Evolutionary conservation across 2,329 filamentous ascomycete species (phyloP), one percentile per base, ranked within the genome.

Genomic region (Dryadomyces quercivorus): DNA sequence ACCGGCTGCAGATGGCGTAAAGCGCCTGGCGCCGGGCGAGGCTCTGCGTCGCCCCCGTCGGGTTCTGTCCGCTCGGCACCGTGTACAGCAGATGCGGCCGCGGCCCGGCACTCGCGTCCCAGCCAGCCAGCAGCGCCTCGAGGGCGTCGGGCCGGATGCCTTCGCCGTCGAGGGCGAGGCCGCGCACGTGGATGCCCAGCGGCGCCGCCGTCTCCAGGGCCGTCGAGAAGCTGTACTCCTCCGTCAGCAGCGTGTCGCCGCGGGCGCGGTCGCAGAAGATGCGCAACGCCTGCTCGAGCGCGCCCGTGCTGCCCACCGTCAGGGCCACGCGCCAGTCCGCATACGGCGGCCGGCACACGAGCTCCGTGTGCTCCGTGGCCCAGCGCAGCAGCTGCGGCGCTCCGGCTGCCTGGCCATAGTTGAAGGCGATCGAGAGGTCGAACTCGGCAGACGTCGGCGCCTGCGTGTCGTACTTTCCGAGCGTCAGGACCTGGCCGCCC

Each of bases 351-450:
- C 81, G 77, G 68, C 89, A 88, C 16, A 95, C 82, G 55, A 97
- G 81, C 70, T 98, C 92, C 0, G 91, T 95, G 70, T 97, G 93
- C 73, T 98, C 93, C 0, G 91, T 94, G 51, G 97, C 76, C 72
- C 87, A 97, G 57, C 93, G 84, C 59, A 96, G 73, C 67, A 98
- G 75, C 70, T 95, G 93, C 3, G 89, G 86, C 12, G 88, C 82
- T 18, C 93, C 93, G 18, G 82, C 82, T 9, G 90, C 84, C 70
- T 95, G 90, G 38, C 87, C 88, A 67, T 98, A 98, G 71, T 98
- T 97, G 66, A 96, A 83, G 1, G 86, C 86, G 58, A 94, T 88
- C 48, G 87, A 82, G 52, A 98, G 80, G 70, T 98, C 93, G 61
- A 79, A 80, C 40, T 72, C 70, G 45, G 63, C 64, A 22, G 62